These are phyloP conservation scores for Exophiala mesophila DNA, from an alignment of 2,329 filamentous ascomycete species.

Conservation along the genomic window DNA sequence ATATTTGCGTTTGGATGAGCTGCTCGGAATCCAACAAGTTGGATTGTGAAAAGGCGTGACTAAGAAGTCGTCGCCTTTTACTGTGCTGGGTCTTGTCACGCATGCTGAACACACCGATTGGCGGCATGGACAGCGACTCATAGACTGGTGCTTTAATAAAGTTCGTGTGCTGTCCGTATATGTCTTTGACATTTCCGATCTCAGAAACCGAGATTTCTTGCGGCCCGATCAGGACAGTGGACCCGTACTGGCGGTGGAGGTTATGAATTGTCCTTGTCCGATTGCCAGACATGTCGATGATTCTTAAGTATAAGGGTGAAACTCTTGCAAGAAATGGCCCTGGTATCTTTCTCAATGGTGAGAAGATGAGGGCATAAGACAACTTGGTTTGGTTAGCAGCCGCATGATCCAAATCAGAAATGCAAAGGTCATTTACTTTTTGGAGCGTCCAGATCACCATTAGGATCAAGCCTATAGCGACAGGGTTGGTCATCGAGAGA, in stretches of 20 bases:
- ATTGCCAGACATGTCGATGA: neutral
- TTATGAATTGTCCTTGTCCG: neutral
- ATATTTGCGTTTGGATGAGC: slow-evolving; percentile 30
- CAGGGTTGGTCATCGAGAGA: too few relatives aligned
- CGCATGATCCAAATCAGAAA: neutral
- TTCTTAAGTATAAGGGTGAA: neutral
- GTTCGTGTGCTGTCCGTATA: slow-evolving; percentile 50
- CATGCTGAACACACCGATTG: slow-evolving; percentile 3
- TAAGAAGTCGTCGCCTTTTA: slow-evolving; percentile 37
- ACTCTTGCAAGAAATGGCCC: slow-evolving; percentile 2
- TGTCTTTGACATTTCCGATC: slow-evolving; percentile 49
- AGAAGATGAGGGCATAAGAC: neutral
- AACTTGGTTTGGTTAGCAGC: neutral
- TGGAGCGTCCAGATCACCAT: neutral
- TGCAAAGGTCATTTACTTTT: neutral
- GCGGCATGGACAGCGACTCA: slow-evolving; percentile 1
- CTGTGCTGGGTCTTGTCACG: slow-evolving; percentile 34
- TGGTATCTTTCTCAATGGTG: neutral
- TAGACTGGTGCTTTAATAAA: slow-evolving; percentile 5
- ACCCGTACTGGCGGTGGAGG: neutral
- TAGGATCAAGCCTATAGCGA: neutral
- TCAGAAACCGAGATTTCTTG: slow-evolving; percentile 63
- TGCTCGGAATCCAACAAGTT: slow-evolving; percentile 37
- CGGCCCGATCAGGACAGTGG: slow-evolving; percentile 46
- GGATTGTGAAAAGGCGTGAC: slow-evolving; percentile 17